Base-by-base conservation (phyloP, 805 yeast genomes). In the Candida saitoana region DNA sequence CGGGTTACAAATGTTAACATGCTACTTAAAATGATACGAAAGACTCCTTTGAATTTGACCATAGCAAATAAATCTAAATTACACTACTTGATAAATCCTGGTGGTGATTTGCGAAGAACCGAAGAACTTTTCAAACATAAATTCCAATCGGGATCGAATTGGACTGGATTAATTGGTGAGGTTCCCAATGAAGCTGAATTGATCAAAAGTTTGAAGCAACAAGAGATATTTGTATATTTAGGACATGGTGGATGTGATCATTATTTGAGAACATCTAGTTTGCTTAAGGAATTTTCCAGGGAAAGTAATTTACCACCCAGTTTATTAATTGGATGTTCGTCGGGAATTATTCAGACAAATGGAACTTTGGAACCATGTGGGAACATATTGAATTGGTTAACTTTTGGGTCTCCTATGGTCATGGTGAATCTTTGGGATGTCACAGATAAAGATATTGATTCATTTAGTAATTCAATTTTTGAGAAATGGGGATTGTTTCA, bases 241-340 rank as follows among this genome's bases (percentile, higher is more conserved):
- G 99, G 99, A 0, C 99, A 93, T 62, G 97, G 98, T 0, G 93
- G 96, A 3, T 96, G 98, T n/a, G 91, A 87, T 47, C 89, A 85
- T 47, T 88, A 80, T 54, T 65, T 87, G 8, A 71, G 80, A 22
- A 68, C 82, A 1, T 70, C 79, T 3, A 62, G 75, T 0, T 61
- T 89, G 34, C 41, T 49, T 5, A 48, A 55, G 5, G 40, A 43
- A 8, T 14, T n/a, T 18, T 6, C 25, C 17, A 18, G 22, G 12
- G 63, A 65, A 8, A 57, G 71, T 43, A 42, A 50, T 2, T 57
- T 80, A 7, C 80, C 89, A 0, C 86, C 89, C 1, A 64, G 76
- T 19, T 68, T 89, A 34, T 67, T 93, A 17, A 63, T 93, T 36
- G 99, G 99, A 0, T 93, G 99, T 52, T 86, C 96, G 0, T 91